Percentiles rank a stretch among this genome's conserved stretches.
phyloP scores from a whole-genome alignment of 768 basidiomycete genomes.

The Tulasnella sp. region DNA sequence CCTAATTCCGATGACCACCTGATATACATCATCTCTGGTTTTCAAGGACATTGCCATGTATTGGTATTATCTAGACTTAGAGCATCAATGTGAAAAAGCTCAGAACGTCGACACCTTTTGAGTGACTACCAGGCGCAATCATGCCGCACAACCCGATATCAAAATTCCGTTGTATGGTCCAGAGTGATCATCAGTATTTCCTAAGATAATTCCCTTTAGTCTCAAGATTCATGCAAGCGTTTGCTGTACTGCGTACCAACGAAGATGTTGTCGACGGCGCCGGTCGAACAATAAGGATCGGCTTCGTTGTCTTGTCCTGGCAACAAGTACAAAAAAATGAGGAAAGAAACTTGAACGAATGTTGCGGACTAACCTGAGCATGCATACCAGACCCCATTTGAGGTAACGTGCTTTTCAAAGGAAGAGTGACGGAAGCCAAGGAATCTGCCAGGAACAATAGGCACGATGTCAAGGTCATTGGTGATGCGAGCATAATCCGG shows the following conservation, averaged over 20 bases:
- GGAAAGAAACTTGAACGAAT: neutral
- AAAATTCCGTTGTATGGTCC: too few species aligned
- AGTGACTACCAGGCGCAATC: too few species aligned
- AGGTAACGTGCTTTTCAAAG: slow-evolving; percentile 35
- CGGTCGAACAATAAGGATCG: slow-evolving; percentile 12
- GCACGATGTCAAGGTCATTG: slow-evolving; percentile 35
- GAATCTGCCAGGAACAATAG: slow-evolving; percentile 29
- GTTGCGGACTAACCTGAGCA: slow-evolving; percentile 1
- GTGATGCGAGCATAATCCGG: slow-evolving; percentile 26
- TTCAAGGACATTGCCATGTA: too few species aligned
- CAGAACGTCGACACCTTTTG: too few species aligned
- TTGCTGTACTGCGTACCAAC: neutral
- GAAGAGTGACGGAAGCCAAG: slow-evolving; percentile 34
- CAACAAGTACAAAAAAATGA: neutral
- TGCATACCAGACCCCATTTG: neutral
- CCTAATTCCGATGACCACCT: too few species aligned
- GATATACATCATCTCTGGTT: too few species aligned
- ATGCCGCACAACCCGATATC: too few species aligned
- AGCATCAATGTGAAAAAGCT: too few species aligned
- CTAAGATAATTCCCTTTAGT: too few species aligned
- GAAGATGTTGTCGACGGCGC: slow-evolving; percentile 5
- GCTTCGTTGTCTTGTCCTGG: slow-evolving; percentile 15
- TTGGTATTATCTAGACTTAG: too few species aligned
- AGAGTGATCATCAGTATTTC: too few species aligned
- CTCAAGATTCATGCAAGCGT: too few species aligned